Percentiles rank a stretch among this genome's conserved stretches.
These are phyloP conservation scores for Bipolaris oryzae DNA, from an alignment of 2,329 filamentous ascomycete species.

Conservation along the genomic window DNA sequence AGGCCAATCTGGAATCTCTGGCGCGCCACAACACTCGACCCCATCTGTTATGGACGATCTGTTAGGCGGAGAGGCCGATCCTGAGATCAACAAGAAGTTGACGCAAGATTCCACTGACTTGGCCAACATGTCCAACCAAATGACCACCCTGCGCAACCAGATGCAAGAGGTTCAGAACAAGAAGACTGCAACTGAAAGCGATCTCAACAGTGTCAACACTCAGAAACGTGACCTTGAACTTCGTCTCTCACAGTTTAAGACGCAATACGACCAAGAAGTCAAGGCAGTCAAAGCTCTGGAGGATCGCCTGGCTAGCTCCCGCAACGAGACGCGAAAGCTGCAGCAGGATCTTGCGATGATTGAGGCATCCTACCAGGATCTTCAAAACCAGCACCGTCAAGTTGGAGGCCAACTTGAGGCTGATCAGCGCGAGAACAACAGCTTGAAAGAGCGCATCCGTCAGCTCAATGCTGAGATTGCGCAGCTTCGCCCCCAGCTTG, in stretches of 20 bases:
- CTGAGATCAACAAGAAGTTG: conserved; percentile 84
- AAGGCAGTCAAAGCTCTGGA: conserved; percentile 83
- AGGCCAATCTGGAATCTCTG: conserved; percentile 61
- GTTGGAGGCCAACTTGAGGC: conserved; percentile 74
- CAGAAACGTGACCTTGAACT: conserved; percentile 95
- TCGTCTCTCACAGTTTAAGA: conserved; percentile 81
- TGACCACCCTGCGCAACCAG: conserved; percentile 86
- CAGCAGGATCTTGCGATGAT: conserved; percentile 83
- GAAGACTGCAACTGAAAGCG: conserved; percentile 77
- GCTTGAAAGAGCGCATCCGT: conserved; percentile 84
- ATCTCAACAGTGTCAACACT: conserved; percentile 77
- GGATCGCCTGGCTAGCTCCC: conserved; percentile 76
- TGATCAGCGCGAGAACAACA: conserved; percentile 87
- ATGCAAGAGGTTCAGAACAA: conserved; percentile 92
- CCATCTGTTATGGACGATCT: conserved; percentile 75
- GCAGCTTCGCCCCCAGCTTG: conserved; percentile 85
- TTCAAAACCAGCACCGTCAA: conserved; percentile 82
- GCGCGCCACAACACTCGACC: conserved; percentile 48
- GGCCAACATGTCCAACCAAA: conserved; percentile 94
- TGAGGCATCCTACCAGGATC: conserved; percentile 79
- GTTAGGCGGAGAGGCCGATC: conserved; percentile 80
- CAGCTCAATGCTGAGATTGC: conserved; percentile 81
- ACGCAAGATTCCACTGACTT: conserved; percentile 90
- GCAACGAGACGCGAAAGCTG: conserved; percentile 81
- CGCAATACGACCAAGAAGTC: conserved; percentile 91